Conservation (phyloP, 306 rosid genomes). For the Vigna reflexopilosa region DNA sequence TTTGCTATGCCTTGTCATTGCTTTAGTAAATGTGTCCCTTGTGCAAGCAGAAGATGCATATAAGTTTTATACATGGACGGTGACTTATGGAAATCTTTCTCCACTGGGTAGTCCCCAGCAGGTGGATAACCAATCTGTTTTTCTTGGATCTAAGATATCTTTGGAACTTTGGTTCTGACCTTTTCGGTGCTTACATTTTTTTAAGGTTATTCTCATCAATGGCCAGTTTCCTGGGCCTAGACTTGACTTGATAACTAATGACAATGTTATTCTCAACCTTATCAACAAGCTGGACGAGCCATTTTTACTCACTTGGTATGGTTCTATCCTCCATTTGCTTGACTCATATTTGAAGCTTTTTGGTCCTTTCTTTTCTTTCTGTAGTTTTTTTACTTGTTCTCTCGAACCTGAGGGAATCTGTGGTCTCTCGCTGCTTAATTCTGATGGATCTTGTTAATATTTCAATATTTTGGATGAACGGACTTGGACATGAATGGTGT, state of each 20-base stretch:
- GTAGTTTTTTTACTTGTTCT: neutral
- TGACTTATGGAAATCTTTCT: constrained; percentile 83
- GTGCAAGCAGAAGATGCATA: constrained; percentile 87
- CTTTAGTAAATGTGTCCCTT: constrained; percentile 50
- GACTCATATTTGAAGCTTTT: neutral
- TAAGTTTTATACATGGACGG: constrained; percentile 82
- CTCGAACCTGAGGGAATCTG: neutral
- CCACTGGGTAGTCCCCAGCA: constrained; percentile 88
- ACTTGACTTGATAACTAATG: constrained; percentile 86
- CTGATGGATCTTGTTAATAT: neutral
- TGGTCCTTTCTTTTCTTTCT: neutral
- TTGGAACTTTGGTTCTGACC: constrained; percentile 45
- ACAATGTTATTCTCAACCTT: constrained; percentile 88
- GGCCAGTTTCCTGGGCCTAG: constrained; percentile 97
- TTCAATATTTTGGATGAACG: neutral
- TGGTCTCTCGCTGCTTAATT: neutral
- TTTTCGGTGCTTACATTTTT: constrained; percentile 48
- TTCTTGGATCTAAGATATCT: constrained; percentile 46
- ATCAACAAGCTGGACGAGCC: constrained; percentile 92
- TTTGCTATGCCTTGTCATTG: constrained; percentile 54
- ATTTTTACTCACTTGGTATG: constrained; percentile 84
- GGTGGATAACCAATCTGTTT: constrained; percentile 53
- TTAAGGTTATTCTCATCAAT: constrained; percentile 87
- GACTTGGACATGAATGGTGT: neutral
- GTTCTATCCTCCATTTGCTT: constrained; percentile 18